Evolutionary conservation across 768 basidiomycete species (phyloP).

Genomic region (Amanita muscaria): DNA sequence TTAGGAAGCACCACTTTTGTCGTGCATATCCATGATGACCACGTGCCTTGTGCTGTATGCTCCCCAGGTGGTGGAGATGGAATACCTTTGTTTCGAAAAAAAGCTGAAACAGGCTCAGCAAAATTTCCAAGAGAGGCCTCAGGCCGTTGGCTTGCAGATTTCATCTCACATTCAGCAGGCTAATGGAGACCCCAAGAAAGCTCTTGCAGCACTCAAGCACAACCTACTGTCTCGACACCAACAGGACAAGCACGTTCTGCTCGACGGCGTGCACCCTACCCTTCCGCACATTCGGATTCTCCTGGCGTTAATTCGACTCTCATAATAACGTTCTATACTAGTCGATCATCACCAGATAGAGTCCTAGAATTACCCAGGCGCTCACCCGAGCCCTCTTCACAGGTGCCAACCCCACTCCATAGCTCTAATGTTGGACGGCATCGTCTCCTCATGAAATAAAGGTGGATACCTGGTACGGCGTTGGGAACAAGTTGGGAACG

Average conservation of each 20-base stretch:
- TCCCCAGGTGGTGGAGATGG: constrained; percentile 40
- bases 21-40: constrained; percentile 59
- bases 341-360: constrained; percentile 7
- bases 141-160: constrained; percentile 19
- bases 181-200: constrained; percentile 48
- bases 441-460: constrained; percentile 59
- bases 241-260: constrained; percentile 42
- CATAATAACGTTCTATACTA: constrained; percentile 6
- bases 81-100: constrained; percentile 46
- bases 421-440: constrained; percentile 61
- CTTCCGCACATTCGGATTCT: constrained; percentile 41
- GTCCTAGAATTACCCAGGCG: constrained; percentile 16
- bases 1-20: constrained; percentile 66
- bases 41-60: constrained; percentile 56
- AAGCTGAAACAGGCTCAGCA: constrained; percentile 14
- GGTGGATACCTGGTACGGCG: constrained; percentile 63
- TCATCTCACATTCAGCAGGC: constrained; percentile 18
- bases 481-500: too few relatives aligned
- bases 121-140: constrained; percentile 25
- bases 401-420: constrained; percentile 41
- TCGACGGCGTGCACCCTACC: constrained; percentile 52
- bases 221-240: constrained; percentile 50
- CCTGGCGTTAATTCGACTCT: constrained; percentile 34
- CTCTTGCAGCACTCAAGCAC: constrained; percentile 57
- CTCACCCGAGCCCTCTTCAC: constrained; percentile 19